These are phyloP conservation scores for Candida jianshihensis DNA, from an alignment of 805 yeast species.

Conservation along the genomic window DNA sequence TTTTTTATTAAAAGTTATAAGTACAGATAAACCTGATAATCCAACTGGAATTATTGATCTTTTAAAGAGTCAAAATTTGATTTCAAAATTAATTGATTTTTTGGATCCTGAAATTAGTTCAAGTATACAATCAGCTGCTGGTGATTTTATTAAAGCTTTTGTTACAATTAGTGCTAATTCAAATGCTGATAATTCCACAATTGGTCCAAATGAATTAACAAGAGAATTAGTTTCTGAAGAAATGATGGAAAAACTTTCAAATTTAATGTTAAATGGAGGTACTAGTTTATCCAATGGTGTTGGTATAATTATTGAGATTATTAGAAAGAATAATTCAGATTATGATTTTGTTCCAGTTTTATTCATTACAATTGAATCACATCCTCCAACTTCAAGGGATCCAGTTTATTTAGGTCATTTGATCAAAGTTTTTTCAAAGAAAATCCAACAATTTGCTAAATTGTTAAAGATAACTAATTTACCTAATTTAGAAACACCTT, in stretches of 20 bases:
- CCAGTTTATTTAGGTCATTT: slow-evolving; percentile 88
- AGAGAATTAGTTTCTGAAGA: slow-evolving; percentile 79
- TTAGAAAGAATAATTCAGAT: slow-evolving; percentile 92
- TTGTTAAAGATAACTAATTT: slow-evolving; percentile 40
- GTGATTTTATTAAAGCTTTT: slow-evolving; percentile 90
- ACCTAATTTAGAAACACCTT: slow-evolving; percentile 47
- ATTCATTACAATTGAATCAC: slow-evolving; percentile 74
- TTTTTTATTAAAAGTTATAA: slow-evolving; percentile 78
- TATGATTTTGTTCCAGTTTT: slow-evolving; percentile 86
- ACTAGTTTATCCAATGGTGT: slow-evolving; percentile 91
- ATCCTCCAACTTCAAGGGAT: slow-evolving; percentile 90
- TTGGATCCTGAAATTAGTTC: slow-evolving; percentile 63
- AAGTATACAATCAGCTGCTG: slow-evolving; percentile 84
- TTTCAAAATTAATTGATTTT: slow-evolving; percentile 64
- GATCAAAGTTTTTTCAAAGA: slow-evolving; percentile 68
- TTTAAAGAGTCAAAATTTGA: slow-evolving; percentile 64
- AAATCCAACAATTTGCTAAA: slow-evolving; percentile 61
- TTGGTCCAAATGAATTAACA: slow-evolving; percentile 93
- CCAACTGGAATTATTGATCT: slow-evolving; percentile 83
- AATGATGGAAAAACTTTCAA: slow-evolving; percentile 58
- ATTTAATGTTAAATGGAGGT: slow-evolving; percentile 75
- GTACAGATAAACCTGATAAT: slow-evolving; percentile 85
- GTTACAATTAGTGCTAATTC: slow-evolving; percentile 91
- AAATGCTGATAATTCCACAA: slow-evolving; percentile 79
- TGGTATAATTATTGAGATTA: slow-evolving; percentile 88